Conservation (phyloP, 331 rosid species). For the Stylosanthes scabra region DNA sequence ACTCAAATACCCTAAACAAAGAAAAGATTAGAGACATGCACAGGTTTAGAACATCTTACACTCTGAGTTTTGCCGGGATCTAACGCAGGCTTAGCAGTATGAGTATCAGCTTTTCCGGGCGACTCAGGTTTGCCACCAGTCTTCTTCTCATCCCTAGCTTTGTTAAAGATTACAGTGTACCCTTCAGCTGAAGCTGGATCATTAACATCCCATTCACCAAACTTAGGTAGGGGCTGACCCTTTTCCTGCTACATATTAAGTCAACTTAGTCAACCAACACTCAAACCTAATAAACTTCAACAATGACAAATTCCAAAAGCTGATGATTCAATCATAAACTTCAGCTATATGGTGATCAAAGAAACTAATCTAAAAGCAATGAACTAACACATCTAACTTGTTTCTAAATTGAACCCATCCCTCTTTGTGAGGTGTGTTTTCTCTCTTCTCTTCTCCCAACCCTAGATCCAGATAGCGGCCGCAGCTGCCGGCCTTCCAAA, state of each 20-base stretch:
- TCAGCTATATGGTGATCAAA: too few relatives aligned
- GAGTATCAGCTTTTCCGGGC: conserved; percentile 63
- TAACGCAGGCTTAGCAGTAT: conserved; percentile 47
- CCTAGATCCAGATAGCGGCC: too few relatives aligned
- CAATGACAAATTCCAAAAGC: not conserved
- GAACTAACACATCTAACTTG: not conserved
- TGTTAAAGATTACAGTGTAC: conserved; percentile 94
- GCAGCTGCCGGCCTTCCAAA: too few relatives aligned
- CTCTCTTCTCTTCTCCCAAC: too few relatives aligned
- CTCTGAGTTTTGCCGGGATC: conserved; percentile 57
- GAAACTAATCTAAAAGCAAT: not conserved
- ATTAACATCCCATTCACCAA: conserved; percentile 99
- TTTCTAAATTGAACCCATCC: not conserved
- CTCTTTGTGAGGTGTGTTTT: too few relatives aligned
- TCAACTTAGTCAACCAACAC: conserved; percentile 25
- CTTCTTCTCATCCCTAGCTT: conserved; percentile 98
- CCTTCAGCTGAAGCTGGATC: conserved; percentile 99
- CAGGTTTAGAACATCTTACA: conserved; percentile 54
- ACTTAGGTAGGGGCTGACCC: conserved; percentile 94
- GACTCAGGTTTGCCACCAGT: conserved; percentile 96
- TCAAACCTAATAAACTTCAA: not conserved
- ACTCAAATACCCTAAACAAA: conserved; percentile 5
- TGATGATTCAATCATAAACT: not conserved
- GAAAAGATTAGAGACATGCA: not conserved
- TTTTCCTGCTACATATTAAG: conserved; percentile 61